phyloP scores from a whole-genome alignment of 2,329 filamentous ascomycete species.

The Pestalotiopsis fici region DNA sequence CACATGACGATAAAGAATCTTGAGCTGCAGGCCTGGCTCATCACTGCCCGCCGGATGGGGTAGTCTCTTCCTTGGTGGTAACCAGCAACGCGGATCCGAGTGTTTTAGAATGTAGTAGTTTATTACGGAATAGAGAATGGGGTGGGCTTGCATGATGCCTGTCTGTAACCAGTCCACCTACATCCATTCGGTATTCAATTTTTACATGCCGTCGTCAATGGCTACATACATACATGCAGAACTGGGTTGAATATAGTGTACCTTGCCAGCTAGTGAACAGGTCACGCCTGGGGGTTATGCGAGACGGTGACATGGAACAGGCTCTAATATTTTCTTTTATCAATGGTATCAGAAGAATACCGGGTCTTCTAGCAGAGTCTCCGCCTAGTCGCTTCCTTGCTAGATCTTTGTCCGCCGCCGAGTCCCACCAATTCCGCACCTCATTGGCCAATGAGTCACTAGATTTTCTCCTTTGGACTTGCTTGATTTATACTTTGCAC shows the following conservation, averaged over 20 bases:
- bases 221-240: not conserved
- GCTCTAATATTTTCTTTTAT: not conserved
- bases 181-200: too few relatives aligned
- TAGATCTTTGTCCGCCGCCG: not conserved
- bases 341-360: not conserved
- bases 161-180: too few relatives aligned
- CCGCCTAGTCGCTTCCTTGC: not conserved
- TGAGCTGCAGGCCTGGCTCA: not conserved
- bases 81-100: not conserved
- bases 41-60: not conserved
- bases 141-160: not conserved
- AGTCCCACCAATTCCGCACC: not conserved
- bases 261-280: not conserved
- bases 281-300: not conserved
- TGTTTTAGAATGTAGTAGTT: not conserved
- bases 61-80: not conserved
- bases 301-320: not conserved
- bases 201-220: too few relatives aligned
- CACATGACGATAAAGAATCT: not conserved
- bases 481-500: slow-evolving; percentile 8
- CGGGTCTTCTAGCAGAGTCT: not conserved
- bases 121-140: not conserved
- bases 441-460: slow-evolving; percentile 11
- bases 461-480: not conserved
- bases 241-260: too few relatives aligned